Evolutionary conservation across 345 rosid species (phyloP).

Genomic region (Murraya paniculata): DNA sequence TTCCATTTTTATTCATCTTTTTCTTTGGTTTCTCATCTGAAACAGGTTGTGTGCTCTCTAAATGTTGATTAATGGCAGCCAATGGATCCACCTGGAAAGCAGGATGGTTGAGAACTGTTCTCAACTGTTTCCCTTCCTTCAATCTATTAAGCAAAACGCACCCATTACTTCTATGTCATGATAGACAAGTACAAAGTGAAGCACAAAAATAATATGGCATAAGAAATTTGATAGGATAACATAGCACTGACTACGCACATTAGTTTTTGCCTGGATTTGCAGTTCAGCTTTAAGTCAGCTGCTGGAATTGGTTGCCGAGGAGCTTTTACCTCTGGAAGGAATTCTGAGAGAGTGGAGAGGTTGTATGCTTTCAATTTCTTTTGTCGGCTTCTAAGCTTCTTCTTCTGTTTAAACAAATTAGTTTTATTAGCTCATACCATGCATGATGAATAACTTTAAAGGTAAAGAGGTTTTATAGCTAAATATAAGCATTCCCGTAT

Average conservation of each 20-base stretch:
- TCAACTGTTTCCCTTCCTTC: conserved; percentile 61
- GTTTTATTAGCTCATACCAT: conserved; percentile 1
- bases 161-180: conserved; percentile 7
- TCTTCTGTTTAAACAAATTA: conserved; percentile 38
- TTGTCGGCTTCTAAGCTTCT: conserved; percentile 51
- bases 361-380: conserved; percentile 72
- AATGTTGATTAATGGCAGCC: conserved; percentile 66
- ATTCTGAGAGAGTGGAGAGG: conserved; percentile 65
- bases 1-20: conserved; percentile 40
- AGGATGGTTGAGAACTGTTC: conserved; percentile 61
- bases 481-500: not conserved
- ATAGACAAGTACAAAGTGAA: not conserved
- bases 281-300: conserved; percentile 55
- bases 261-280: conserved; percentile 66
- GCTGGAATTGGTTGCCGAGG: conserved; percentile 33
- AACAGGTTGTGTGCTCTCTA: conserved; percentile 62
- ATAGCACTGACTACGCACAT: conserved; percentile 36
- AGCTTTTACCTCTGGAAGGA: conserved; percentile 66
- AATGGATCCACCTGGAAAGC: conserved; percentile 70
- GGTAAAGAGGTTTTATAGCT: not conserved
- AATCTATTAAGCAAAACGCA: conserved; percentile 37
- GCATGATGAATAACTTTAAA: not conserved
- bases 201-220: not conserved
- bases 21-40: conserved; percentile 58
- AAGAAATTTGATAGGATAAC: not conserved